phyloP scores from a whole-genome alignment of 2,329 filamentous ascomycete genomes.

The Colletotrichum sp. region DNA sequence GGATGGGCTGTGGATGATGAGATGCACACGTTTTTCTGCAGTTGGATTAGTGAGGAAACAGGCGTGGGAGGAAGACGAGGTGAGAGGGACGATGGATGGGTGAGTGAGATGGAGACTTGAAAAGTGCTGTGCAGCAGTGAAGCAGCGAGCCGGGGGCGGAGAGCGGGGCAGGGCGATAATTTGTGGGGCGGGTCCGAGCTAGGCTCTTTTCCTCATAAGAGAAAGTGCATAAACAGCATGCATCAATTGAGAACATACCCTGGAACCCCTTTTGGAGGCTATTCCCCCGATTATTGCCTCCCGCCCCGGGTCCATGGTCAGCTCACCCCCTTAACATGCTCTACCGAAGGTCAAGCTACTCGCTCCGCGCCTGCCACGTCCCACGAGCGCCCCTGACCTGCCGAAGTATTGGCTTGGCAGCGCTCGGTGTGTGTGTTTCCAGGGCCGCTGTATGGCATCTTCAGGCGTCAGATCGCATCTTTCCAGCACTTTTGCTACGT shows the following conservation, averaged over 20 bases:
- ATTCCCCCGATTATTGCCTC: not conserved
- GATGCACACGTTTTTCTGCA: conserved; percentile 1
- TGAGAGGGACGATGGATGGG: not conserved
- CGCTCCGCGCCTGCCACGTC: conserved; percentile 17
- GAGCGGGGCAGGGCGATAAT: not conserved
- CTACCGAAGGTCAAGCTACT: conserved; percentile 1
- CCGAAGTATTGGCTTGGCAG: conserved; percentile 21
- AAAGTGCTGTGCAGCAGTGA: not conserved
- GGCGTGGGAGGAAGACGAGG: not conserved
- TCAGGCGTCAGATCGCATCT: not conserved
- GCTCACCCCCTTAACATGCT: not conserved
- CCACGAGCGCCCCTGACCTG: conserved; percentile 5
- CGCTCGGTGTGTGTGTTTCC: not conserved
- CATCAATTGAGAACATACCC: not conserved
- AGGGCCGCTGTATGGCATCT: not conserved
- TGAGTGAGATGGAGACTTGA: not conserved
- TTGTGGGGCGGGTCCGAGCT: not conserved
- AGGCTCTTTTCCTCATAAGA: not conserved
- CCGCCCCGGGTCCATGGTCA: not conserved
- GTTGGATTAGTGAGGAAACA: not conserved
- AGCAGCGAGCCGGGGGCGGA: not conserved
- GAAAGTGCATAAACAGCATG: conserved; percentile 2
- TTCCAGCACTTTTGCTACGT: not conserved
- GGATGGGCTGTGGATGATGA: conserved; percentile 5
- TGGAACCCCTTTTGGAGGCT: not conserved